Base-by-base conservation (phyloP, 169 alveolate genomes). In the Cryptosporidium viatorum region DNA sequence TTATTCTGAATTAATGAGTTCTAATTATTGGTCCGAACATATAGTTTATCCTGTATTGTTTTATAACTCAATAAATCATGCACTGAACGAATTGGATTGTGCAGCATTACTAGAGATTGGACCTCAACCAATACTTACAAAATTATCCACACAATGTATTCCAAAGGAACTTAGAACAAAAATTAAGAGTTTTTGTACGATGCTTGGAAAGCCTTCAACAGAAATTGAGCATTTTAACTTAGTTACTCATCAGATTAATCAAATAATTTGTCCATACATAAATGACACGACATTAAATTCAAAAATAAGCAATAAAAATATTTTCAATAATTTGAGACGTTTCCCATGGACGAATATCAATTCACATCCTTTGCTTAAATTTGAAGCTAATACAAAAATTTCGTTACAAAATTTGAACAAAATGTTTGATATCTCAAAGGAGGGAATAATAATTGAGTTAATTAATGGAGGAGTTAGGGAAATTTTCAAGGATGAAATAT, bases 1-100 rank as follows among this genome's bases (percentile, higher is more conserved):
- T 4, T 14, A 9, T 26, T 59, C 73, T 26, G 73, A 62, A 41
- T 29, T 80, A 23, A 62, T 33, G 43, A 45, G 33, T 39, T 65
- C 89, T 35, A 48, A 62, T n/a, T 80, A 80, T 45, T 80, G 89
- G 89, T 80, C 89, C 14, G 33, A 59, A 1, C 89, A 80, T 65
- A 80, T 80, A 37, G 37, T 45, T 41, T 18, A 43, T 18, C 89
- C 89, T 29, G 89, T 80, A 21, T 41, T 80, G 39, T 80, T 80
- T 80, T 80, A 80, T 62, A 41, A 80, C 18, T 69, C 80, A 65
- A 23, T 80, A 29, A 80, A 21, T n/a, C 41, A 41, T 41, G 60
- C 67, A 43, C 14, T 80, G 55, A 80, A 59, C 7, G 52, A 80
- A 33, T 9, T 10, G 14, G 50, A 65, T 59, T 37, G 55, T 37